Base-by-base conservation (phyloP, 768 basidiomycete species). In the Cyathus striatus region DNA sequence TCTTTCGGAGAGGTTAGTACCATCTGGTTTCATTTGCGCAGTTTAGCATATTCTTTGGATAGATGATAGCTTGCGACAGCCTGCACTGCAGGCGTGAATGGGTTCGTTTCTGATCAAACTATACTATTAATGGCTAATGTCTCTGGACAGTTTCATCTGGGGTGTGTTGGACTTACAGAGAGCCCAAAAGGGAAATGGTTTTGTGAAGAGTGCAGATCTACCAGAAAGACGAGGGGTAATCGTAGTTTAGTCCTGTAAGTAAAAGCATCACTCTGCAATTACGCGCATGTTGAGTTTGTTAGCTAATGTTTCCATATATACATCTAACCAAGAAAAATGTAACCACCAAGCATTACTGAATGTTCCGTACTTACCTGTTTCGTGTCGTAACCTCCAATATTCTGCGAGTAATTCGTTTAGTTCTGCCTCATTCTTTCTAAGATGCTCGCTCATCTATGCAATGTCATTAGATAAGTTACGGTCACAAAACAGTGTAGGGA, bases 31-130 rank as follows among this genome's bases (percentile, higher is more conserved):
- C 41, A 44, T 25, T 25, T 42, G 37, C 38, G 43, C 22, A 45
- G 42, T 46, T 22, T 26, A 18, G 42, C 38, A 49, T 50, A 33
- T 49, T 48, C 38, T 44, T 20, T 50, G 35, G 38, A 20, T 46
- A 87, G 85, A 92, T 95, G 91, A 83, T 95, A 48, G 91, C 71
- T 13, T 95, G 91, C 54, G 91, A 95, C 56, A 75, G 76, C 49
- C 63, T 69, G 33, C 65, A 70, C 13, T 95, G 91, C 58, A 66
- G 74, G 49, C 67, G 70, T 27, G 88, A 92, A 81, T 95, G 91
- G 91, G 91, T 86, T 54, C 59, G 86, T 71, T 17, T 26, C 16
- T 34, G 20, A n/a, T 0, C 39, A 32, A 23, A 39, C 38, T 24
- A 32, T 13, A 50, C 42, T 23, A 23, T 45, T 38, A 35, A 42